Evolutionary conservation across 164 flowering plant species (phyloP).

Genomic region (Hamamelis virginiana): DNA sequence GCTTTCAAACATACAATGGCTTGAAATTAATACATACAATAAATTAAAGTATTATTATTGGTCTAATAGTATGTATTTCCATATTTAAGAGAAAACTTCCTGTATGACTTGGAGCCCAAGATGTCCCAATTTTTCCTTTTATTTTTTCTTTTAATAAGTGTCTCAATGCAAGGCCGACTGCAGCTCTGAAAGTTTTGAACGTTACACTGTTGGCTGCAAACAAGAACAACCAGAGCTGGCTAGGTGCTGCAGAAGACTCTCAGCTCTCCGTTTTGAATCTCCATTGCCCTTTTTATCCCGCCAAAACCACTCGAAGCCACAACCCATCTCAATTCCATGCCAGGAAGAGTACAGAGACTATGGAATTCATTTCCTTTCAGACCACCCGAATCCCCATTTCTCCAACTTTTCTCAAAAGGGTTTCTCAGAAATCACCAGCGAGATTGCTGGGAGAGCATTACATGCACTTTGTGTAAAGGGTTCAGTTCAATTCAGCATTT

Average conservation of each 20-base stretch:
- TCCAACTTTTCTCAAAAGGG: slow-evolving; percentile 62
- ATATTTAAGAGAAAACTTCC: too few relatives aligned
- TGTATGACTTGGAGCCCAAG: too few relatives aligned
- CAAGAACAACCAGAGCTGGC: slow-evolving; percentile 19
- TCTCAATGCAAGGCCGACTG: too few relatives aligned
- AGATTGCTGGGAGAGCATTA: slow-evolving; percentile 47
- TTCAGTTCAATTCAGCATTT: slow-evolving; percentile 27
- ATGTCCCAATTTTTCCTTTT: too few relatives aligned
- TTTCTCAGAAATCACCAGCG: slow-evolving; percentile 54
- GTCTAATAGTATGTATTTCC: too few relatives aligned
- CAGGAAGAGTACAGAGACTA: slow-evolving; percentile 11
- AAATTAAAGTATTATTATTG: too few relatives aligned
- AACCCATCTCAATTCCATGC: slow-evolving; percentile 17
- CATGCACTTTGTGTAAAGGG: slow-evolving; percentile 57
- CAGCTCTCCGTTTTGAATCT: slow-evolving; percentile 2
- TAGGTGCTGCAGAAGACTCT: slow-evolving; percentile 10
- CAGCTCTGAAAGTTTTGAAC: too few relatives aligned
- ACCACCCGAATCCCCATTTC: slow-evolving; percentile 51
- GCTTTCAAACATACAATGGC: too few relatives aligned
- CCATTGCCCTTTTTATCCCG: not conserved
- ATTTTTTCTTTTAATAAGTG: too few relatives aligned
- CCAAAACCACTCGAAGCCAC: not conserved
- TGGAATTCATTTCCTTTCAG: slow-evolving; percentile 21
- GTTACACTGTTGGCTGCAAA: too few relatives aligned
- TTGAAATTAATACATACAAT: too few relatives aligned